These are phyloP conservation scores for Fusarium hainanense DNA, from an alignment of 2,329 filamentous ascomycete species.

Conservation along the genomic window DNA sequence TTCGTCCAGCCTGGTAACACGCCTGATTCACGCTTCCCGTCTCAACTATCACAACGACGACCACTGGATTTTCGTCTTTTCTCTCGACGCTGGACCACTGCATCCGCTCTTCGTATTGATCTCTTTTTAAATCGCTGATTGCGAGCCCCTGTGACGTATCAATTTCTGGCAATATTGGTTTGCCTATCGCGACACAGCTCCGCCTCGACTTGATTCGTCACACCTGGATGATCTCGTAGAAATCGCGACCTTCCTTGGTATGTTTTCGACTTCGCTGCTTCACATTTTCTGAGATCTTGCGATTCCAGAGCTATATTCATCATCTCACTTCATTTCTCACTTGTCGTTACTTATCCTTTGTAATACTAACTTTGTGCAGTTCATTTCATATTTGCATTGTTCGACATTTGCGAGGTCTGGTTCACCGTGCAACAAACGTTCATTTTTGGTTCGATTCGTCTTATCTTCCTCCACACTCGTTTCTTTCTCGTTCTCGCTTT, in stretches of 20 bases:
- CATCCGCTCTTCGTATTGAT: slow-evolving; percentile 20
- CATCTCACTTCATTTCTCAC: slow-evolving; percentile 34
- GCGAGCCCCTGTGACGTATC: slow-evolving; percentile 34
- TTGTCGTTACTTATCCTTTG: slow-evolving; percentile 13
- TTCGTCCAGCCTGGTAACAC: slow-evolving; percentile 40
- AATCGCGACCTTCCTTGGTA: slow-evolving; percentile 22
- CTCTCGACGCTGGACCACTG: slow-evolving; percentile 24
- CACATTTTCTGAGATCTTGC: slow-evolving; percentile 11
- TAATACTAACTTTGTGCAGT: slow-evolving; percentile 38
- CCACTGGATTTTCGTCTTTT: slow-evolving; percentile 33
- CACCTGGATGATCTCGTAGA: slow-evolving; percentile 20
- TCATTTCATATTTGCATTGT: slow-evolving; percentile 36
- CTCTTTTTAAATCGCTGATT: slow-evolving; percentile 38
- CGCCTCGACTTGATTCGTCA: slow-evolving; percentile 3
- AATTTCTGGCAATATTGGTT: slow-evolving; percentile 4
- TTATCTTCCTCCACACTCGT: slow-evolving; percentile 36
- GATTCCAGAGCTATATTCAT: slow-evolving; percentile 22
- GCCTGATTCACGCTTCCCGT: slow-evolving; percentile 6
- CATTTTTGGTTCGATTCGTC: slow-evolving; percentile 34
- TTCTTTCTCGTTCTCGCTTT: slow-evolving; percentile 27
- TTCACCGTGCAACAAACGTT: slow-evolving; percentile 40
- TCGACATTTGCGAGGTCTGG: slow-evolving; percentile 40
- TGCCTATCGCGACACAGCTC: background rate
- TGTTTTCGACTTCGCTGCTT: slow-evolving; percentile 17
- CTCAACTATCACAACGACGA: slow-evolving; percentile 13